Conservation (phyloP, 2,329 filamentous ascomycete genomes). For the Epichloe amarillans region DNA sequence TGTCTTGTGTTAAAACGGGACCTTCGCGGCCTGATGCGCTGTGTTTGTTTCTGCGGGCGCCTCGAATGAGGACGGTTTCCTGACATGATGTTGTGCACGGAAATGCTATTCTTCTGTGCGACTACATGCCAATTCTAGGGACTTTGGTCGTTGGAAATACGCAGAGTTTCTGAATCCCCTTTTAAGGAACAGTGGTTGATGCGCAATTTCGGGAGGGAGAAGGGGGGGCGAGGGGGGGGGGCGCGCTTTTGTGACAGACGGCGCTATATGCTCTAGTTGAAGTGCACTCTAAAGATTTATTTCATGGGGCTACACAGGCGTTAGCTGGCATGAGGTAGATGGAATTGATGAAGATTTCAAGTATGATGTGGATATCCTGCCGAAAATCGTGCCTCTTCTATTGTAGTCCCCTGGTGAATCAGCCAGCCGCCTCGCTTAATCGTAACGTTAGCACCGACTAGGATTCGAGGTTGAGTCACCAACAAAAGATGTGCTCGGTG, state of each 20-base stretch:
- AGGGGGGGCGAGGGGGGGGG: too few species aligned
- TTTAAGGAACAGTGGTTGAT: neutral
- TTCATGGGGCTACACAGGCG: conserved; percentile 2
- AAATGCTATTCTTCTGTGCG: neutral
- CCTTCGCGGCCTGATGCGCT: neutral
- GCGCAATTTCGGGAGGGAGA: neutral
- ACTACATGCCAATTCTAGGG: neutral
- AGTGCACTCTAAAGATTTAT: neutral
- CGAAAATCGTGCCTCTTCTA: neutral
- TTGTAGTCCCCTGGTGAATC: too few species aligned
- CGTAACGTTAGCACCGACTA: too few species aligned
- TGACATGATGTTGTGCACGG: neutral
- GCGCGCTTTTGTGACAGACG: neutral
- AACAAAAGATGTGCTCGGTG: too few species aligned
- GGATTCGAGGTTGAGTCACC: too few species aligned
- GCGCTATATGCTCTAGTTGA: neutral
- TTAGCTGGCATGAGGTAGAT: conserved; percentile 11
- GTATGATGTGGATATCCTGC: neutral
- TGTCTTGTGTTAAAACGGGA: neutral
- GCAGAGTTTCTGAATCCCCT: neutral
- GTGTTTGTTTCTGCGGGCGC: neutral
- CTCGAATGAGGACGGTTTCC: neutral
- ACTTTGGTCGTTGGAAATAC: conserved; percentile 3
- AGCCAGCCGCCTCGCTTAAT: too few species aligned
- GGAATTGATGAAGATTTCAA: conserved; percentile 8